Base-by-base conservation (phyloP, 1,284 basidiomycete genomes). In the Ceratobasidium sp. region DNA sequence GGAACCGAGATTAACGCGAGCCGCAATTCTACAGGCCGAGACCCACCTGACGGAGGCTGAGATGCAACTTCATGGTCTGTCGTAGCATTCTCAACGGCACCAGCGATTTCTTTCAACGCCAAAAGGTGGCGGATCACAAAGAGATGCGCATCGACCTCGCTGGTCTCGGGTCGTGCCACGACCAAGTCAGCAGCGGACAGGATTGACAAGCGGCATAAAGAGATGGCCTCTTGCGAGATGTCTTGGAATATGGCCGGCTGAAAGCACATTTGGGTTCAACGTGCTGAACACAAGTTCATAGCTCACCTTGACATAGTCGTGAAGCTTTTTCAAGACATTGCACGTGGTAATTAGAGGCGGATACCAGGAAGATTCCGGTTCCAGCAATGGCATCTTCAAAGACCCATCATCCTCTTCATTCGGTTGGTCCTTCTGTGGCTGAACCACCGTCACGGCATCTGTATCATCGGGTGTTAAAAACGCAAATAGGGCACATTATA, bases 191-290 rank as follows among this genome's bases (percentile, higher is more conserved):
- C 88, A 0, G 94, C 95, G 5, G 88, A 84, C 27, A 93, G 86
- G 7, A 98, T 88, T 0, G 95, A 96, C 79, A 91, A 88, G 54
- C 93, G 90, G 83, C 96, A 97, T 3, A 96, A 87, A 18, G 89
- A 88, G 46, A 97, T 89, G 0, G 96, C 94, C 85, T 98, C 96
- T 83, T 96, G 94, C 0, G 96, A 95, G 62, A 98, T 93, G 82
- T 98, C 96, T 82, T 95, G 93, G 80, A 97, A 98, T 78, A 98
- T 96, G 1, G 91, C 92, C 20, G 93, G 91, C 95, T 97, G 81
- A 59, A 60, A 71, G 78, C 78, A 68, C 68, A 52, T 48, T 16
- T 67, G 38, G 27, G 66, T 23, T 64, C 41, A 14, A 20, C 18
- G 5, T n/a, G 8, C 59, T 50, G 57, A 54, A 79, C 20, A 69